Evolutionary conservation across 2,329 filamentous ascomycete genomes (phyloP).

Genomic region (Penicillium italicum): DNA sequence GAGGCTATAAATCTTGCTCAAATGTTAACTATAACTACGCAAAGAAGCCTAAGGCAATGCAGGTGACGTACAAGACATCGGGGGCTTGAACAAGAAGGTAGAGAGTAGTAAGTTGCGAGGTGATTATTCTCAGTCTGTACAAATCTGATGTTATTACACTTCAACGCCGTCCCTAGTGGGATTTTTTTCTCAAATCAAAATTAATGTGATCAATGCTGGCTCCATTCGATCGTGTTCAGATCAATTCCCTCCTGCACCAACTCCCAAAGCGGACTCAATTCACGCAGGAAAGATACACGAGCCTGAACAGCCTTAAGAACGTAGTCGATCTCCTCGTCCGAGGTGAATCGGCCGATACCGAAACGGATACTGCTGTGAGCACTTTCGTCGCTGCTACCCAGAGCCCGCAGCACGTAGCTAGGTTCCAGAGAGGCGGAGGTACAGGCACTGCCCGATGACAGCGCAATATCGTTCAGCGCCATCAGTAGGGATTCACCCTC

Average conservation of each 20-base stretch:
- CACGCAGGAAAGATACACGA: conserved; percentile 85
- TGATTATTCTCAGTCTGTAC: conserved; percentile 25
- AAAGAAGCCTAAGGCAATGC: too few relatives aligned
- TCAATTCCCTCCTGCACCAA: conserved; percentile 95
- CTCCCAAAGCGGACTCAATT: conserved; percentile 95
- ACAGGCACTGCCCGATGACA: conserved; percentile 94
- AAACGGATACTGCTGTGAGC: conserved; percentile 98
- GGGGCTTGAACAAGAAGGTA: neutral
- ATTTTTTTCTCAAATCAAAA: conserved; percentile 20
- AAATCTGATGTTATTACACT: conserved; percentile 24
- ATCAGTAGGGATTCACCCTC: conserved; percentile 97
- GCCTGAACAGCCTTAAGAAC: conserved; percentile 91
- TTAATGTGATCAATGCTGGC: conserved; percentile 69
- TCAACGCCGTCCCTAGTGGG: conserved; percentile 18
- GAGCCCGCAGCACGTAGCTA: conserved; percentile 88
- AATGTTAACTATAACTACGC: too few relatives aligned
- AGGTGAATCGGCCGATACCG: conserved; percentile 95
- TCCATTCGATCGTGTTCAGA: conserved; percentile 96
- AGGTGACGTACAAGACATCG: neutral
- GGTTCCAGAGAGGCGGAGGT: conserved; percentile 95
- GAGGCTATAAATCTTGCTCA: neutral
- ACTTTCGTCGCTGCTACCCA: conserved; percentile 95
- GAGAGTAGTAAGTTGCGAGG: conserved; percentile 3
- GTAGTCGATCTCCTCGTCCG: conserved; percentile 92
- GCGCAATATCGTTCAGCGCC: conserved; percentile 95